These are phyloP conservation scores for Saccharomycopsis vini DNA, from an alignment of 805 yeast species.

Conservation along the genomic window DNA sequence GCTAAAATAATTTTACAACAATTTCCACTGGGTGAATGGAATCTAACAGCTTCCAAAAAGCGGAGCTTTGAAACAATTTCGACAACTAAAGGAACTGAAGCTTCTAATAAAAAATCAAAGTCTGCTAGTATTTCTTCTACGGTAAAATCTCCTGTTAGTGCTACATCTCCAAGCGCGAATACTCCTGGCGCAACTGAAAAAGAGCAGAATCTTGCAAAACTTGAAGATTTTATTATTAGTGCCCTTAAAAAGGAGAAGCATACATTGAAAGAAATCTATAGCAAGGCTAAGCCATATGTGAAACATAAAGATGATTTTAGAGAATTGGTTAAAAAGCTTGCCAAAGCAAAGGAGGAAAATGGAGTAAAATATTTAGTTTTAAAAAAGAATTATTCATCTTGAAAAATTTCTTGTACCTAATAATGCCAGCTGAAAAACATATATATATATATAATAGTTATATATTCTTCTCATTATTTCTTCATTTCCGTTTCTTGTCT, in stretches of 20 bases:
- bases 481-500: background rate
- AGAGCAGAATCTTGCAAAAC: too few species aligned
- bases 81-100: background rate
- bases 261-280: too few species aligned
- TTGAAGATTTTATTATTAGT: too few species aligned
- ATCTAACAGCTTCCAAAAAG: constrained; percentile 45
- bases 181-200: constrained; percentile 6
- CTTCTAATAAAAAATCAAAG: constrained; percentile 1
- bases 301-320: constrained; percentile 52
- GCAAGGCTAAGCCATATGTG: too few species aligned
- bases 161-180: too few species aligned
- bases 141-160: too few species aligned
- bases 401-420: too few species aligned
- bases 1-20: constrained; percentile 48
- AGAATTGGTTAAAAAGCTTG: constrained; percentile 45
- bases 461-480: background rate
- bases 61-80: constrained; percentile 22
- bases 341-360: constrained; percentile 37
- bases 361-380: constrained; percentile 24
- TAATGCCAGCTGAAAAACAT: background rate
- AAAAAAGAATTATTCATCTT: too few species aligned
- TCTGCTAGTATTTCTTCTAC: constrained; percentile 20
- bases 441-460: background rate
- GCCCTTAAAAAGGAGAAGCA: too few species aligned
- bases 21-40: constrained; percentile 83